Percentiles rank a stretch among this genome's conserved stretches.
Evolutionary conservation across 139 green algal genomes (phyloP).

Genomic region (Chlamydomonas schloesseri): DNA sequence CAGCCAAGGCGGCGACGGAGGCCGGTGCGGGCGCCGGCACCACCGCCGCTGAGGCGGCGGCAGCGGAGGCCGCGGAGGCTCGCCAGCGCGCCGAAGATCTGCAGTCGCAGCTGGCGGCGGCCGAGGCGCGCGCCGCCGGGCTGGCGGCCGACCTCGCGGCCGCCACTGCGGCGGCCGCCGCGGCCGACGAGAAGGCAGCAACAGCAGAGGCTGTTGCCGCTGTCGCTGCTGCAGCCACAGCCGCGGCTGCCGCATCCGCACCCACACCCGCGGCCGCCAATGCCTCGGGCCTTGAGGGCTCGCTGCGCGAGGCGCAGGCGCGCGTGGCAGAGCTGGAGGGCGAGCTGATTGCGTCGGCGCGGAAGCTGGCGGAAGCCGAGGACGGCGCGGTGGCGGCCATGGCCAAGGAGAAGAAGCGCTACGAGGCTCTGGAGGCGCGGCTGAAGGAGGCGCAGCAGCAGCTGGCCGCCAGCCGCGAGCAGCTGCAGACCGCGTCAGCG

Average conservation of each 20-base stretch:
- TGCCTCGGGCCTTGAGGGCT: not conserved
- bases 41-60: not conserved
- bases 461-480: constrained; percentile 12
- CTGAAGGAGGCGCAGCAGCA: constrained; percentile 9
- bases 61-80: not conserved
- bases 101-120: not conserved
- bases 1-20: not conserved
- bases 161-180: not conserved
- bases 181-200: not conserved
- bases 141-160: not conserved
- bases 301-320: not conserved
- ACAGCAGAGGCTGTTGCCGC: not conserved
- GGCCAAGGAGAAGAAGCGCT: constrained; percentile 3
- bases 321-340: constrained; percentile 23
- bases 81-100: not conserved
- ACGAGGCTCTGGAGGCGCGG: constrained; percentile 26
- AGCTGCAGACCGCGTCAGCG: not conserved
- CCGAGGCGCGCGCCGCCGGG: not conserved
- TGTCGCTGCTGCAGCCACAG: not conserved
- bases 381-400: constrained; percentile 17
- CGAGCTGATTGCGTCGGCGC: constrained; percentile 9
- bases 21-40: not conserved
- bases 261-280: not conserved
- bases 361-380: constrained; percentile 20
- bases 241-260: not conserved